Percentiles rank a stretch among this genome's conserved stretches.
Evolutionary conservation across 2,329 filamentous ascomycete species (phyloP).

Genomic region (Dactylellina leptospora): DNA sequence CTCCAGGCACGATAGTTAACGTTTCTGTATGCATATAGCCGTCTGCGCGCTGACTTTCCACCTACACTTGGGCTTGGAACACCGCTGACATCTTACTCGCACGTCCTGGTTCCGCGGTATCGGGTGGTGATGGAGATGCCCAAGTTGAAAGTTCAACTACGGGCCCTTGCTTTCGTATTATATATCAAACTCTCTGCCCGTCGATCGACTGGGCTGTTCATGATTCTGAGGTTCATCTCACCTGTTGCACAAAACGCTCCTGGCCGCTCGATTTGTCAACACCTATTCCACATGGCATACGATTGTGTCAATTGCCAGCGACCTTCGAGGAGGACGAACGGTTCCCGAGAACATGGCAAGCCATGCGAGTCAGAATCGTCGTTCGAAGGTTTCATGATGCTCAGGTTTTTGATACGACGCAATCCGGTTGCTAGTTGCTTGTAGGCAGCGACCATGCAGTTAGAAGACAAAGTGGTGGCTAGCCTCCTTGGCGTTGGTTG

Average conservation of each 20-base stretch:
- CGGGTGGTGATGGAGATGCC: not conserved
- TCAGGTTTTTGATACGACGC: conserved; percentile 1
- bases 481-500: not conserved
- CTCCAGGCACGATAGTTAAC: not conserved
- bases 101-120: not conserved
- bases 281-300: not conserved
- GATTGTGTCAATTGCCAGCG: no score
- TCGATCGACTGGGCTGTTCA: not conserved
- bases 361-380: no score
- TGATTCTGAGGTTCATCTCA: conserved; percentile 3
- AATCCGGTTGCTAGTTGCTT: not conserved
- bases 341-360: no score
- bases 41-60: not conserved
- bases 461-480: not conserved
- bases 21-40: not conserved
- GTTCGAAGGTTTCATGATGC: conserved; percentile 9
- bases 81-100: conserved; percentile 6
- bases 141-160: not conserved
- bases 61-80: not conserved
- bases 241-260: conserved; percentile 3
- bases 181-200: conserved; percentile 1
- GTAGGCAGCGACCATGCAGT: not conserved
- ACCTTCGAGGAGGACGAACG: no score
- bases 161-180: not conserved
- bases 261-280: conserved; percentile 9